These are phyloP conservation scores for Triticum urartu DNA, from an alignment of 176 grass and related monocot genomes.

Conservation along the genomic window DNA sequence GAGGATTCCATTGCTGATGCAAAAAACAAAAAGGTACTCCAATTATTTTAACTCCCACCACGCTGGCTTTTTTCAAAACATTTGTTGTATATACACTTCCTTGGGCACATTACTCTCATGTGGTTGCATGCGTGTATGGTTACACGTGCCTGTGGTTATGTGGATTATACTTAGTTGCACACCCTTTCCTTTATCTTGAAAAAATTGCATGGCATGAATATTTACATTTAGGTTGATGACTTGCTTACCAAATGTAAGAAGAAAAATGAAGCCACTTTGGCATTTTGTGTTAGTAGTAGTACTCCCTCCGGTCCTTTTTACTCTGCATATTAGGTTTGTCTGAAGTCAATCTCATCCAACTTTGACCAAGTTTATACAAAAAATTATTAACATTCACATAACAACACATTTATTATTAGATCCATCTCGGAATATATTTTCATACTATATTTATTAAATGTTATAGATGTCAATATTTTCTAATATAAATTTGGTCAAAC, in stretches of 20 bases:
- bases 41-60: neutral
- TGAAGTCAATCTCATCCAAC: too few relatives aligned
- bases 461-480: too few relatives aligned
- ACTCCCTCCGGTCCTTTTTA: too few relatives aligned
- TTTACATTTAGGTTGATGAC: neutral
- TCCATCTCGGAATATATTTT: too few relatives aligned
- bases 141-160: neutral
- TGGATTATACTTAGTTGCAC: neutral
- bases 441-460: too few relatives aligned
- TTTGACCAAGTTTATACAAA: too few relatives aligned
- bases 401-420: too few relatives aligned
- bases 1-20: slow-evolving; percentile 54
- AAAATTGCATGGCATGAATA: neutral
- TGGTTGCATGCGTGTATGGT: neutral
- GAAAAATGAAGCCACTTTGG: neutral
- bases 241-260: neutral
- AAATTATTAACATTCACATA: too few relatives aligned
- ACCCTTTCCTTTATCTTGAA: neutral
- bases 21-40: slow-evolving; percentile 58
- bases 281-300: neutral
- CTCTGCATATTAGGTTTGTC: too few relatives aligned
- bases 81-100: slow-evolving; percentile 5
- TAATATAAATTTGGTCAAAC: too few relatives aligned
- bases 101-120: neutral
- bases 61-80: neutral